Base-by-base conservation (phyloP, 176 grass and related monocot genomes). In the Avena sativa region DNA sequence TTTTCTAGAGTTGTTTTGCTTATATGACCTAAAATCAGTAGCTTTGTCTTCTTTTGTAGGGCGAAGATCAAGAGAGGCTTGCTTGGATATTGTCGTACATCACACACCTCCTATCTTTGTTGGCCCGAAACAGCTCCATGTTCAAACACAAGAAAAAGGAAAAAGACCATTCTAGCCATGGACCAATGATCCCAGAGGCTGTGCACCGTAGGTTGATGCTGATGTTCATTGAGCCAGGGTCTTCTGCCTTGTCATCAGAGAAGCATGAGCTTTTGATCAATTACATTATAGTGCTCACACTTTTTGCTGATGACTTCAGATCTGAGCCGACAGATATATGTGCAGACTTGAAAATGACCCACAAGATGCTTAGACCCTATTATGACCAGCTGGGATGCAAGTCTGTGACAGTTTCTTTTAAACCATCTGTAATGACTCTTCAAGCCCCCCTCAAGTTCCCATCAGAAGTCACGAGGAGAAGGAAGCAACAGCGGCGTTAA, bases 271-370 rank as follows among this genome's bases (percentile, higher is more conserved):
- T 99, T 76, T 79, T 99, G 36, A 90, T 86, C 25, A 95, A 93
- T 44, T 94, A 99, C 88, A 96, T 99, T 23, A 89, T 96, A 85
- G 94, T 96, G 40, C 90, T 96, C 76, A 92, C 97, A 26, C 92
- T 99, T 71, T 99, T 94, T 44, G 92, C 79, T 0, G 97, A 99
- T 80, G 76, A 91, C 53, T 99, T 99, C 49, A 83, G 43, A 32
- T 89, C 90, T 0, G 89, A 94, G 20, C 84, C 90, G 1, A 78
- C 56, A 0, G 97, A 96, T 85, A 94, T 99, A 80, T 85, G 89
- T 71, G 81, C 47, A 8, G 97, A 99, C 90, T 66, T 99, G 86
- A 94, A 96, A 92, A 94, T 96, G 90, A 93, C 85, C 21, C n/a
- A 23, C 38, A 53, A 49, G 3, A 83, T 49, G 77, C 23, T 99